Evolutionary conservation across 106 monocot genomes (phyloP).

Genomic region (Cymbidium sinense): DNA sequence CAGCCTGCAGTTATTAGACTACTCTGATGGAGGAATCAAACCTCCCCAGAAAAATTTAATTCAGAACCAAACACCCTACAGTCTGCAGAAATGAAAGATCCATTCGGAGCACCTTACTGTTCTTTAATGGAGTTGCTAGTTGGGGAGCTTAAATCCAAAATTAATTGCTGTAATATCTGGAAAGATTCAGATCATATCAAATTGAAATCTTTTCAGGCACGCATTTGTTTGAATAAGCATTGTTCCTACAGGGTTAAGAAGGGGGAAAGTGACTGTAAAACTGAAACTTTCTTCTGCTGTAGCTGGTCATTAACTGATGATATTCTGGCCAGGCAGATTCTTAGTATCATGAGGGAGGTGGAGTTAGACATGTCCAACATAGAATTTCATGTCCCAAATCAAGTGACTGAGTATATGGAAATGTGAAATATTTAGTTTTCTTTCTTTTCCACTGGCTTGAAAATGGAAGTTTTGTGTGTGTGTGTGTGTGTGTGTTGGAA

Average conservation of each 20-base stretch:
- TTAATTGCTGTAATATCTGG: constrained; percentile 14
- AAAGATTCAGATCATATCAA: constrained; percentile 23
- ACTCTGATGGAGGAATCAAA: not conserved
- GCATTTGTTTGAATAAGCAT: constrained; percentile 30
- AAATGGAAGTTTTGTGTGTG: too few species aligned
- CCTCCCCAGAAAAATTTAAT: too few species aligned
- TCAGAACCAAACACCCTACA: not conserved
- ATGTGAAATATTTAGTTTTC: too few species aligned
- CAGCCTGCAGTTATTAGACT: not conserved
- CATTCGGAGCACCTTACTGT: not conserved
- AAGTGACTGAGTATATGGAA: too few species aligned
- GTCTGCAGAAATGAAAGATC: not conserved
- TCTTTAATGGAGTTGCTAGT: constrained; percentile 26
- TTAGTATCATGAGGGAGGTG: constrained; percentile 25
- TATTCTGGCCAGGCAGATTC: constrained; percentile 37
- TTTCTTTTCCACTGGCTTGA: too few species aligned
- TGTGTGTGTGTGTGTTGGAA: too few species aligned
- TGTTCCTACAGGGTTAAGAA: constrained; percentile 29
- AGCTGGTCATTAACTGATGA: constrained; percentile 61
- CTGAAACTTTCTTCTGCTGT: constrained; percentile 46
- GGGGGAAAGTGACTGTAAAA: constrained; percentile 2
- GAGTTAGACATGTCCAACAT: not conserved
- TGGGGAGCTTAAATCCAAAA: constrained; percentile 18
- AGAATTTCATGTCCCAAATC: too few species aligned
- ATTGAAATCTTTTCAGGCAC: constrained; percentile 30